Evolutionary conservation across 2,329 filamentous ascomycete genomes (phyloP).

Genomic region (Endothia cerciana): DNA sequence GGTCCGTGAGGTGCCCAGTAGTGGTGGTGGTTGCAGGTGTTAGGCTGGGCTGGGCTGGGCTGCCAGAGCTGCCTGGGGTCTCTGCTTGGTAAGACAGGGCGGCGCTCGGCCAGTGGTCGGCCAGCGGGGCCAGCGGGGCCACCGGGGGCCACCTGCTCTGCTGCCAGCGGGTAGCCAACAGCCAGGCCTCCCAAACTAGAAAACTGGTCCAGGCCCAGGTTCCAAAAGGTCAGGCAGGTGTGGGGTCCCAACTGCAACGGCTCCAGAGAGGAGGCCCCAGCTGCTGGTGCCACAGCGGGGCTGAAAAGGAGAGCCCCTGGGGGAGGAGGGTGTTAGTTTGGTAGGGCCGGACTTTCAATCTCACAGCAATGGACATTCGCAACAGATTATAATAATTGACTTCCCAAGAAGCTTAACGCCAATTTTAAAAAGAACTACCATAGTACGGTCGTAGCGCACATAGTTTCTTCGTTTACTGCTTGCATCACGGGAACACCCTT

Average conservation of each 20-base stretch:
- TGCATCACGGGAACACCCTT: background rate
- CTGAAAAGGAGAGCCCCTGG: slow-evolving; percentile 13
- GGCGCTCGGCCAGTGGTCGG: background rate
- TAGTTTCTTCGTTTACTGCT: background rate
- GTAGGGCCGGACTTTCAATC: no score
- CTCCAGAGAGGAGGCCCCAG: background rate
- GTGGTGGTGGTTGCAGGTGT: background rate
- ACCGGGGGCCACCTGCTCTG: background rate
- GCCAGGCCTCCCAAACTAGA: slow-evolving; percentile 5
- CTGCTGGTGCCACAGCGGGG: slow-evolving; percentile 16
- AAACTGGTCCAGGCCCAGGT: slow-evolving; percentile 6
- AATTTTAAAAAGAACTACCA: background rate
- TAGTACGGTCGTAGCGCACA: background rate
- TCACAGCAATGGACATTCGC: background rate
- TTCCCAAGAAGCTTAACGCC: background rate
- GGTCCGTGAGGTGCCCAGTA: background rate
- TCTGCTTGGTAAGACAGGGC: background rate
- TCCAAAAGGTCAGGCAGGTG: slow-evolving; percentile 1
- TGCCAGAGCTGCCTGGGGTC: background rate
- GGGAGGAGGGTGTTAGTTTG: background rate
- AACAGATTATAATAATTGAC: background rate
- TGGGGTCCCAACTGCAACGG: slow-evolving; percentile 6
- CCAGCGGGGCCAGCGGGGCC: background rate
- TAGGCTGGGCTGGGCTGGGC: background rate
- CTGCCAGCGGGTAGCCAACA: no score